Evolutionary conservation across 163 green algal species (phyloP).

Genomic region (Prototheca wickerhamii): DNA sequence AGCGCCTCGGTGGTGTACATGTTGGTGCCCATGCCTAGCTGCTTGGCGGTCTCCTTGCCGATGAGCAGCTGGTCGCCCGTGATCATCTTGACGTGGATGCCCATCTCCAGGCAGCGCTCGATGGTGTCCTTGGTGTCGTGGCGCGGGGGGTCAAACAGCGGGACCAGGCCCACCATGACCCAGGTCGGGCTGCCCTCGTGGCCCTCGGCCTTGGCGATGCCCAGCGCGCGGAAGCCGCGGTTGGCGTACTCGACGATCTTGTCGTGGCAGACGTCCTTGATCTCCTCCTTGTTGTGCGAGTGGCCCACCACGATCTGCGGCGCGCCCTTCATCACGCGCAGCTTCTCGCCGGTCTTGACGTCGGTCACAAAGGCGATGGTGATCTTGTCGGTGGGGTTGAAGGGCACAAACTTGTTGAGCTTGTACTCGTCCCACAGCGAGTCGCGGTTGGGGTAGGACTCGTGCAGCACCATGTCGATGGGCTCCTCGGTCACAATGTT

Average conservation of each 20-base stretch:
- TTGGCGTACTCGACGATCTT: conserved; percentile 81
- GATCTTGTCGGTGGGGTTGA: conserved; percentile 86
- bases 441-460: conserved; percentile 47
- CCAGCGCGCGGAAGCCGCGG: conserved; percentile 71
- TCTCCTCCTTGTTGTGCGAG: conserved; percentile 47
- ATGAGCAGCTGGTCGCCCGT: conserved; percentile 78
- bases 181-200: conserved; percentile 37
- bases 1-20: conserved; percentile 75
- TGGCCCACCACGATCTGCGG: conserved; percentile 74
- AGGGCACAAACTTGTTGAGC: conserved; percentile 70
- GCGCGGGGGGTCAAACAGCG: conserved; percentile 75
- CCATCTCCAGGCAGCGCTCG: conserved; percentile 55
- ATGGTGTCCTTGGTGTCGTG: conserved; percentile 81
- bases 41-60: conserved; percentile 69
- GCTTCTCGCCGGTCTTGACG: conserved; percentile 38
- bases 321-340: conserved; percentile 76
- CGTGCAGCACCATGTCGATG: conserved; percentile 72
- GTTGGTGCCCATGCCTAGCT: conserved; percentile 82
- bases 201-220: conserved; percentile 47
- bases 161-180: conserved; percentile 60
- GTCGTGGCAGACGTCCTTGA: conserved; percentile 46
- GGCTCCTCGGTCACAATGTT: conserved; percentile 73
- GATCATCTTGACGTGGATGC: conserved; percentile 82
- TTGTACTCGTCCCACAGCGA: conserved; percentile 34
- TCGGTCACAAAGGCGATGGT: conserved; percentile 50